These are phyloP conservation scores for Golubevia pallescens DNA, from an alignment of 1,284 basidiomycete genomes.

Conservation along the genomic window DNA sequence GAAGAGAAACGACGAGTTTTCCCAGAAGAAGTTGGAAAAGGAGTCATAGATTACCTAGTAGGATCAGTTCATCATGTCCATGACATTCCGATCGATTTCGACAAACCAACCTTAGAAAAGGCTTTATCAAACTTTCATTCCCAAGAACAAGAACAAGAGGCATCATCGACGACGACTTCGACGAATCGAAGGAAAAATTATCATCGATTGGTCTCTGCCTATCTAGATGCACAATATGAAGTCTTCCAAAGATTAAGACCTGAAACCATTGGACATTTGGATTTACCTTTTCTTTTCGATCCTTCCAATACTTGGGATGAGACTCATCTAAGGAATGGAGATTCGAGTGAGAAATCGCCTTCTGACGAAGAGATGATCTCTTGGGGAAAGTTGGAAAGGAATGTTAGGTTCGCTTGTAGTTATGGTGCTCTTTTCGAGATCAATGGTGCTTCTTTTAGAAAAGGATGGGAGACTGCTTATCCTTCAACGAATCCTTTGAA, in stretches of 20 bases:
- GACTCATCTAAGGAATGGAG: conserved; percentile 67
- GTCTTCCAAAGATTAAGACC: conserved; percentile 72
- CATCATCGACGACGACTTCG: too few species aligned
- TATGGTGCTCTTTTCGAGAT: conserved; percentile 94
- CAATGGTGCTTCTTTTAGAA: conserved; percentile 89
- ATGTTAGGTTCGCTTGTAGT: conserved; percentile 74
- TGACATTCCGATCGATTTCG: conserved; percentile 58
- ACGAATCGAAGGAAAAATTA: conserved; percentile 10
- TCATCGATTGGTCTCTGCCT: conserved; percentile 21
- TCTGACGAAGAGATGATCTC: conserved; percentile 4
- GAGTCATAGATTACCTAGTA: conserved; percentile 53
- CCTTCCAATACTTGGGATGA: conserved; percentile 12
- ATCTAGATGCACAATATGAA: conserved; percentile 51
- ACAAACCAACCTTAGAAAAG: conserved; percentile 31
- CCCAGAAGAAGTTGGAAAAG: conserved; percentile 13
- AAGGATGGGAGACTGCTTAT: conserved; percentile 85
- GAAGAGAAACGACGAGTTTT: background rate
- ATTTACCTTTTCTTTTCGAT: conserved; percentile 66
- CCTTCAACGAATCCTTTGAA: conserved; percentile 78
- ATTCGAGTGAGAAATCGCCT: conserved; percentile 1
- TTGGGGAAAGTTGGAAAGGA: conserved; percentile 76
- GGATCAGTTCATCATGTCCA: conserved; percentile 55
- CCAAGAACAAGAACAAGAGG: background rate
- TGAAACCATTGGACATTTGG: conserved; percentile 90
- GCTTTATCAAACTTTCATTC: conserved; percentile 24